Percentiles rank a stretch among this genome's conserved stretches.
Evolutionary conservation across 306 rosid genomes (phyloP).

Genomic region (Rosa rugosa): DNA sequence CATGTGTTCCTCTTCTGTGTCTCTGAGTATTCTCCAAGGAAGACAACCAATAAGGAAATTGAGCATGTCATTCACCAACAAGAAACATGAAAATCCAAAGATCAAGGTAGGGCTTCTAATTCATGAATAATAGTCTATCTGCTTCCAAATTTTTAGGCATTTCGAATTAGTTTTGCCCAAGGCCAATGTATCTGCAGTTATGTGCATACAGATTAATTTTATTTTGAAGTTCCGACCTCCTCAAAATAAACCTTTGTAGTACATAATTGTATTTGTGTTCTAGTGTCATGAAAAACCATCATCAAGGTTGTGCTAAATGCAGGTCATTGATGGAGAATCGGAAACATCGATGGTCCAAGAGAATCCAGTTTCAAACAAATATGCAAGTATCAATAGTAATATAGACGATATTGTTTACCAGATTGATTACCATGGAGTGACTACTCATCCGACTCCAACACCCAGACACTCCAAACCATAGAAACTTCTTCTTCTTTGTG

Average conservation of each 20-base stretch:
- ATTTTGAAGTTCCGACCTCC: background rate
- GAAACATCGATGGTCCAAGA: slow-evolving; percentile 30
- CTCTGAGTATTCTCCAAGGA: slow-evolving; percentile 23
- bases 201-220: background rate
- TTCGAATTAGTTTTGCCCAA: background rate
- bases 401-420: slow-evolving; percentile 63
- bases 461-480: slow-evolving; percentile 81
- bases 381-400: slow-evolving; percentile 32
- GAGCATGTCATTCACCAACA: slow-evolving; percentile 26
- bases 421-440: slow-evolving; percentile 83
- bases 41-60: slow-evolving; percentile 46
- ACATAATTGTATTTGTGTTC: background rate
- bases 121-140: background rate
- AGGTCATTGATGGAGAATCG: slow-evolving; percentile 48
- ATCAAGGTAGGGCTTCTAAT: slow-evolving; percentile 35
- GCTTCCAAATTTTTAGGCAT: slow-evolving; percentile 1
- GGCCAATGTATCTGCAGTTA: background rate
- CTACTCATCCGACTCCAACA: slow-evolving; percentile 81
- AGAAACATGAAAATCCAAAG: slow-evolving; percentile 23
- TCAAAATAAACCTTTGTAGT: background rate
- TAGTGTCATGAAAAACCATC: background rate
- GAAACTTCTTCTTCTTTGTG: slow-evolving; percentile 19
- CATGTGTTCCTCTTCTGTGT: slow-evolving; percentile 34
- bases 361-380: slow-evolving; percentile 33
- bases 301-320: slow-evolving; percentile 34